Evolutionary conservation across 176 grass and related monocot species (phyloP).

Genomic region (Elaeis guineensis): DNA sequence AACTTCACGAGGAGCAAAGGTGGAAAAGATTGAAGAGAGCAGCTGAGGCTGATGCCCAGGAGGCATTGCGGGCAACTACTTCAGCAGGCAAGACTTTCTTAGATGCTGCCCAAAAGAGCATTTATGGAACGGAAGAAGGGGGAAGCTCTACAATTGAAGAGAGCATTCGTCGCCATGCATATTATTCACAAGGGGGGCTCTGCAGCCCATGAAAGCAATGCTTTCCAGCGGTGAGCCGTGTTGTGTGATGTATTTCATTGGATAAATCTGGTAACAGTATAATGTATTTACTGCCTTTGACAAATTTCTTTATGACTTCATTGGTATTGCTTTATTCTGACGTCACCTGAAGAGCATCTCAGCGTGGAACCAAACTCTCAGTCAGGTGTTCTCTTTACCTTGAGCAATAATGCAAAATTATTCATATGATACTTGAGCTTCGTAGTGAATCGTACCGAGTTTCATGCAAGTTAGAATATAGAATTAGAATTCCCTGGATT

Average conservation of each 20-base stretch:
- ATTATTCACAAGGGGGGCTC: conserved; percentile 73
- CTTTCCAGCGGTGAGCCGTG: conserved; percentile 57
- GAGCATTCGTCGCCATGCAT: conserved; percentile 77
- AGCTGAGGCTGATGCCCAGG: conserved; percentile 46
- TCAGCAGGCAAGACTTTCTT: conserved; percentile 77
- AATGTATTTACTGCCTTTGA: no score
- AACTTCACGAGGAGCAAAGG: conserved; percentile 88
- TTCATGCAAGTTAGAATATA: no score
- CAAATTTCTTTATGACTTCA: no score
- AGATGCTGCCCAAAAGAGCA: conserved; percentile 71
- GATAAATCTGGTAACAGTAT: no score
- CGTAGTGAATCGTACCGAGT: no score
- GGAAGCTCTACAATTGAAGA: conserved; percentile 85
- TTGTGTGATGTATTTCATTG: neutral
- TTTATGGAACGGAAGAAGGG: conserved; percentile 74
- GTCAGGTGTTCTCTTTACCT: no score
- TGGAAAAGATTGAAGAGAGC: conserved; percentile 86
- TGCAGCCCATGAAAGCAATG: conserved; percentile 66
- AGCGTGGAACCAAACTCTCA: no score
- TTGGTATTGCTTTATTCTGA: no score
- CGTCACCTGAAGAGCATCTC: no score
- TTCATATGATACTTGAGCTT: no score
- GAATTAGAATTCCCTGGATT: no score
- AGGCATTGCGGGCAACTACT: conserved; percentile 27
- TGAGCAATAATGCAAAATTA: no score